Base-by-base conservation (phyloP, 352 stramenopile species). In the Globisporangium middletonii region DNA sequence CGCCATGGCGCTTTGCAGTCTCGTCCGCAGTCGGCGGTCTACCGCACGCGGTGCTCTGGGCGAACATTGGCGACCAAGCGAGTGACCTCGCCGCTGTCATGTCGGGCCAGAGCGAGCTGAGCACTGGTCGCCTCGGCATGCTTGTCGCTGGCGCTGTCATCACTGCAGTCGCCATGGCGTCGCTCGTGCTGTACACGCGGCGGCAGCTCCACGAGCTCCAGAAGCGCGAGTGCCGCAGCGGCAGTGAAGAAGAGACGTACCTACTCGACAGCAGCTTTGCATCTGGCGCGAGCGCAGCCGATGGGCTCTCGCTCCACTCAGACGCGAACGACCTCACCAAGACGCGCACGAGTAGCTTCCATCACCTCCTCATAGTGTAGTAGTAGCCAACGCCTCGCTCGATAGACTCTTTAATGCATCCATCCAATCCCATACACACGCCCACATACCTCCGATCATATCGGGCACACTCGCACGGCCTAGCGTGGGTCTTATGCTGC, bases 11-110 rank as follows among this genome's bases (percentile, higher is more conserved):
- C 8, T 92, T 92, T 51, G 68, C 62, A 0, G 58, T 87, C 51
- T 89, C 82, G 0, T 83, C 76, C 4, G 66, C 73, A 3, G 45
- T 89, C 13, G 80, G 74, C 15, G 79, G 71, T 41, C 16, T 80
- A 33, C 82, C 82, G 16, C 76, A 90, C 57, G 72, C 82, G 2
- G 53, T 90, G 23, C 50, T 92, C 1, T 92, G 82, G 77, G 79
- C 82, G 2, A 86, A 87, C 54, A 76, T 91, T 50, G 81, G 81
- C 26, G 70, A 70, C 30, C 77, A 91, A 46, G 79, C 79, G 4
- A 87, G 65, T n/a, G 81, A 88, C 54, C 76, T 91, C 33, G 77
- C 79, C 4, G 64, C 74, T 0, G 73, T 89, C 50, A 16, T 89
- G 5, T 71, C 77, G 1, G 78, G 79, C 0, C 57, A 84, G 44